Evolutionary conservation across 2,329 filamentous ascomycete species (phyloP).

Genomic region (Neofusicoccum ribis): DNA sequence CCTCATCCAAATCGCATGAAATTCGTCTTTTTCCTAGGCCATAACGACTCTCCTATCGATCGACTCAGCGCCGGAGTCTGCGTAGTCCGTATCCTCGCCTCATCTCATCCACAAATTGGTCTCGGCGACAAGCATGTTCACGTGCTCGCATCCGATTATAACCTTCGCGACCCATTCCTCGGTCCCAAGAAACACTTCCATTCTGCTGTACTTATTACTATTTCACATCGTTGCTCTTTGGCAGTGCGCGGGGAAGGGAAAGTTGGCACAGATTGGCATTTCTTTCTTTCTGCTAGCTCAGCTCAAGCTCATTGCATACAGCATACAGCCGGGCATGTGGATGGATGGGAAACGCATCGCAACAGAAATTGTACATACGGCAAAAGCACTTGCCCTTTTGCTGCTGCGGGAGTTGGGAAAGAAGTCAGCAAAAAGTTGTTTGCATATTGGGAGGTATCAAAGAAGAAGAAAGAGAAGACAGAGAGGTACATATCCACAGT

Average conservation of each 20-base stretch:
- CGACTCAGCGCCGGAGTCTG: slow-evolving; percentile 14
- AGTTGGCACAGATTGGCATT: slow-evolving; percentile 9
- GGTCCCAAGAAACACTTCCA: slow-evolving; percentile 1
- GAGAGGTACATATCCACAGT: neutral
- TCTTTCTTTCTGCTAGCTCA: neutral
- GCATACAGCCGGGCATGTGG: neutral
- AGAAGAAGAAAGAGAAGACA: neutral
- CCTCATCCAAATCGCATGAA: neutral
- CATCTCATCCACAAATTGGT: slow-evolving; percentile 9
- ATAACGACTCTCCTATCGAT: slow-evolving; percentile 15
- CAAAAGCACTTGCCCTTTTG: neutral
- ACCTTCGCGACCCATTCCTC: slow-evolving; percentile 6
- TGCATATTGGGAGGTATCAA: slow-evolving; percentile 3
- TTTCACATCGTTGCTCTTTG: slow-evolving; percentile 5
- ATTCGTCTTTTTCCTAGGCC: neutral
- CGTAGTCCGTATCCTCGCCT: slow-evolving; percentile 6
- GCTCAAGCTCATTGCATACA: neutral
- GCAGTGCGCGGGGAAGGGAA: neutral
- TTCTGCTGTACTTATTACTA: slow-evolving; percentile 18
- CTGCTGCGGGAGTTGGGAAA: neutral
- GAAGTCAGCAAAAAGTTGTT: neutral
- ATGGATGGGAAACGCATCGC: neutral
- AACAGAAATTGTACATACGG: slow-evolving; percentile 18
- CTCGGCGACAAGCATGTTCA: neutral
- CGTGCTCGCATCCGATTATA: neutral